These are phyloP conservation scores for Remersonia thermophila DNA, from an alignment of 2,329 filamentous ascomycete species.

Conservation along the genomic window DNA sequence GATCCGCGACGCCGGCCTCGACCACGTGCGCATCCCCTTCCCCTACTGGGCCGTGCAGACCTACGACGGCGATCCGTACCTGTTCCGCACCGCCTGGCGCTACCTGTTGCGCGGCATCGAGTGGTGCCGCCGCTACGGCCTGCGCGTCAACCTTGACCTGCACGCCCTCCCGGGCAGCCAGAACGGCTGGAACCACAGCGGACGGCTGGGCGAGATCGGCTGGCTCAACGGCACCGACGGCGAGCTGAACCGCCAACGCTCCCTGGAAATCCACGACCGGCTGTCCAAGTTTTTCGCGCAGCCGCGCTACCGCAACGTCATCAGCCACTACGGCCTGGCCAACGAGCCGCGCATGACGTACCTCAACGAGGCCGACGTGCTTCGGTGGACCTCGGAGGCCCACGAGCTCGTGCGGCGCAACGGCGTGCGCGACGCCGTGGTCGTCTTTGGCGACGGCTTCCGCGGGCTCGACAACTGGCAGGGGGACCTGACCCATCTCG, in stretches of 20 bases:
- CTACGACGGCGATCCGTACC: constrained; percentile 77
- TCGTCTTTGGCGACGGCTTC: constrained; percentile 93
- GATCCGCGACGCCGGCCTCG: constrained; percentile 77
- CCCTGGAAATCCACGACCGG: constrained; percentile 75
- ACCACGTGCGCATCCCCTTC: constrained; percentile 93
- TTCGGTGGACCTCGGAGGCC: constrained; percentile 68
- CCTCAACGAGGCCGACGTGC: constrained; percentile 52
- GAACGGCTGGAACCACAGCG: constrained; percentile 97
- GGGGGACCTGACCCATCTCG: constrained; percentile 54
- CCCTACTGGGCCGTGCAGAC: constrained; percentile 88
- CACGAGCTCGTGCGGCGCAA: constrained; percentile 63
- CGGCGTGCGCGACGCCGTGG: constrained; percentile 51
- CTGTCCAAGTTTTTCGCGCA: constrained; percentile 90
- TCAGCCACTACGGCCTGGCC: constrained; percentile 84
- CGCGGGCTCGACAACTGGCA: constrained; percentile 86
- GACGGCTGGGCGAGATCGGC: constrained; percentile 62
- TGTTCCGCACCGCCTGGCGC: constrained; percentile 78
- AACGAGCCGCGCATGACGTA: constrained; percentile 88
- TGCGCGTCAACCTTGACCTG: constrained; percentile 85
- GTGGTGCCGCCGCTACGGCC: constrained; percentile 81
- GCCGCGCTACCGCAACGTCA: constrained; percentile 78
- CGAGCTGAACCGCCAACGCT: constrained; percentile 62
- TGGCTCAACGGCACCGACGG: constrained; percentile 93
- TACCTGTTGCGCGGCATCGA: constrained; percentile 90
- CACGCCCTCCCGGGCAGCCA: constrained; percentile 88